A percentile compares a stretch with the other conserved stretches of the same genome.
These are phyloP conservation scores for Alternaria solani DNA, from an alignment of 2,329 filamentous ascomycete species.

Conservation along the genomic window DNA sequence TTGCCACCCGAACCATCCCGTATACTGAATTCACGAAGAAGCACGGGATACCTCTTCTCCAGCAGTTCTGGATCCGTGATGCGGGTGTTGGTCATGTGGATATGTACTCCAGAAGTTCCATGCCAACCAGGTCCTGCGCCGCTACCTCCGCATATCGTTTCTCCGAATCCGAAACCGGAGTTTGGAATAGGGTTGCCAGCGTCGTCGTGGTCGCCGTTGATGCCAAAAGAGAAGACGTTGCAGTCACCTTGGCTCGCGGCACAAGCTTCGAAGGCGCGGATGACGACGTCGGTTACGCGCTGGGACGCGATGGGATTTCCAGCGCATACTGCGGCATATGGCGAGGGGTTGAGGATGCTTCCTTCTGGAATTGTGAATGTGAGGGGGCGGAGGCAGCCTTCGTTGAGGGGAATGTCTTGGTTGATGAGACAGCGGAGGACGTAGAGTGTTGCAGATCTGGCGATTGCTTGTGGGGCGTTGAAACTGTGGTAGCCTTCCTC, in stretches of 20 bases:
- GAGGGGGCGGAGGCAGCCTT: conserved; percentile 43
- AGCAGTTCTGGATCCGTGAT: conserved; percentile 49
- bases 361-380: conserved; percentile 37
- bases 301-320: conserved; percentile 45
- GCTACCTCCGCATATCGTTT: conserved; percentile 49
- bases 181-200: conserved; percentile 22
- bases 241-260: conserved; percentile 43
- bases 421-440: conserved; percentile 41
- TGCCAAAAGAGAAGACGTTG: conserved; percentile 44
- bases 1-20: conserved; percentile 40
- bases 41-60: conserved; percentile 48
- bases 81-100: conserved; percentile 50
- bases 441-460: conserved; percentile 44
- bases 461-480: conserved; percentile 52
- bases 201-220: conserved; percentile 29
- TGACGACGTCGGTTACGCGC: conserved; percentile 43
- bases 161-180: conserved; percentile 45
- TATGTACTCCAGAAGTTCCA: conserved; percentile 45
- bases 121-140: conserved; percentile 46
- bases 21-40: conserved; percentile 45
- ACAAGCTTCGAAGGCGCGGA: conserved; percentile 41
- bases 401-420: conserved; percentile 45
- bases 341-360: conserved; percentile 39
- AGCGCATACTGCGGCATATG: conserved; percentile 37
- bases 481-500: conserved; percentile 44